Base-by-base conservation (phyloP, 257 asterid species). In the Solanum appendiculatum region DNA sequence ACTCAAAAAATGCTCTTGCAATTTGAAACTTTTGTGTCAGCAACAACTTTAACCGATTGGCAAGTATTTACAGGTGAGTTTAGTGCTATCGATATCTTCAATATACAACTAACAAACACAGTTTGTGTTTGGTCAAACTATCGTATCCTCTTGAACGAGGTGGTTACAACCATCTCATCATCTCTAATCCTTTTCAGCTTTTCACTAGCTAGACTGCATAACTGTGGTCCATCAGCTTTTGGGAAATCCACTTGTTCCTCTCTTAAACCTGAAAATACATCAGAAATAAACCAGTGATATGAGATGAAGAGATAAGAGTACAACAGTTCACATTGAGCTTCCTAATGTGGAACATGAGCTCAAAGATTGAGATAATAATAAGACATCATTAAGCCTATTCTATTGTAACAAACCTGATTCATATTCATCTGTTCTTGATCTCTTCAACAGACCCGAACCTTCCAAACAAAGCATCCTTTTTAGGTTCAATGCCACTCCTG, bases 401-500 rank as follows among this genome's bases (percentile, higher is more conserved):
- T 46, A 31, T 7, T n/a, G 40, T 40, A 74, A 46, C 87, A 75
- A 85, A 89, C 96, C 91, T 63, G 86, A 20, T 37, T 13, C 87
- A 72, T 82, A 87, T 88, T 89, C 90, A 33, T 91, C 88, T 37
- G 81, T 86, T 88, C 90, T 96, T 66, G 89, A 69, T 87, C 91
- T 94, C 92, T 96, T 94, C 16, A 69, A 63, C 44, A 37, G 78
- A 81, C 60, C 60, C 36, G 86, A 85, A 33, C 93, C 95, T 64
- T 88, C 93, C 34, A 89, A 82, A 72, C 75, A 44, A 48, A 82
- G 86, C 92, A 91, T 92, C 74, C 98, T 91, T 94, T 95, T 94
- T 86, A 82, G 85, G 82, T 89, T 51, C 81, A 37, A 72, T 31
- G 54, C 85, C 42, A 42, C 54, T 87, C 91, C 92, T 86, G 80